phyloP scores from a whole-genome alignment of 495 filamentous ascomycete species.

The Hypomontagnella monticulosa region DNA sequence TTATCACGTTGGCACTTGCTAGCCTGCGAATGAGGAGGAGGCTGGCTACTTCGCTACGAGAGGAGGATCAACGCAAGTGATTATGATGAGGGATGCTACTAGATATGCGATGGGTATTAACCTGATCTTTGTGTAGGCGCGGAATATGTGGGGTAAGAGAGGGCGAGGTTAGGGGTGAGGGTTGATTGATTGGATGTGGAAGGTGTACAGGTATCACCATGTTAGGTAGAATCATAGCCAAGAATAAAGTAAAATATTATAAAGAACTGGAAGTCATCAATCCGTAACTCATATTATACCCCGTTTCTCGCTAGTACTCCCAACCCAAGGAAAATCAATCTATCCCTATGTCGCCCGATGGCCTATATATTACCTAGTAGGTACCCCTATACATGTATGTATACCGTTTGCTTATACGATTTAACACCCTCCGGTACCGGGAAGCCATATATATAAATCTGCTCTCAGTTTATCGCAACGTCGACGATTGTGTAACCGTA shows the following conservation, averaged over 20 bases:
- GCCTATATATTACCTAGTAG: no score
- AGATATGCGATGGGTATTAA: slow-evolving; percentile 12
- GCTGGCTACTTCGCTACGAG: slow-evolving; percentile 19
- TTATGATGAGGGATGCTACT: slow-evolving; percentile 16
- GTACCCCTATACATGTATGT: no score
- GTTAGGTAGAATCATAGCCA: slow-evolving; percentile 34
- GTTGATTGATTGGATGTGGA: slow-evolving; percentile 8
- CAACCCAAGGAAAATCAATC: no score
- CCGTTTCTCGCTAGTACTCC: no score
- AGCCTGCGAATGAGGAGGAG: neutral
- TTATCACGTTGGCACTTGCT: slow-evolving; percentile 14
- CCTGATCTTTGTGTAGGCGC: neutral
- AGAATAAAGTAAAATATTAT: slow-evolving; percentile 38
- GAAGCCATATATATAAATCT: no score
- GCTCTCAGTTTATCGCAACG: no score
- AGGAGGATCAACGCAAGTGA: slow-evolving; percentile 38
- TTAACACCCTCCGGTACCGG: no score
- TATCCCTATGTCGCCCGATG: no score
- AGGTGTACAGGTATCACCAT: slow-evolving; percentile 35
- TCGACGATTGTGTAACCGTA: no score
- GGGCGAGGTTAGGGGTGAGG: neutral
- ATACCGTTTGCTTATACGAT: no score
- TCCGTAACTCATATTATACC: no score
- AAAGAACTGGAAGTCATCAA: neutral
- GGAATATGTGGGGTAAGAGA: slow-evolving; percentile 14